Evolutionary conservation across 1,284 basidiomycete species (phyloP).

Genomic region (Takashimella koratensis): DNA sequence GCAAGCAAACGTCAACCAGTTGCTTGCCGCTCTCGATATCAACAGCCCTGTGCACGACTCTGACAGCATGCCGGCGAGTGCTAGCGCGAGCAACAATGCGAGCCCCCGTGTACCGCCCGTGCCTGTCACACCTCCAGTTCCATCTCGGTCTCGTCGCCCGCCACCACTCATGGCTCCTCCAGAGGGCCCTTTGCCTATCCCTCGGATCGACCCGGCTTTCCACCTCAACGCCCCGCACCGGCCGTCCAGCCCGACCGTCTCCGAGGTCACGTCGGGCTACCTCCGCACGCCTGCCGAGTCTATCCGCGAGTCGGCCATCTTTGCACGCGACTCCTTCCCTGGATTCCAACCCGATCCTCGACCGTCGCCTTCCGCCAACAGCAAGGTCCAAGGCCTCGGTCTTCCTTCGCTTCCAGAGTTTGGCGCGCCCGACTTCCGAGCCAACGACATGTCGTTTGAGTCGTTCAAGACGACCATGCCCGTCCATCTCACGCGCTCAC

Average conservation of each 20-base stretch:
- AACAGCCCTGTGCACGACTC: neutral
- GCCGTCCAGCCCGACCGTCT: conserved; percentile 29
- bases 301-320: conserved; percentile 14
- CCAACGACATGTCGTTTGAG: neutral
- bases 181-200: conserved; percentile 6
- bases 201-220: conserved; percentile 2
- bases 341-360: neutral
- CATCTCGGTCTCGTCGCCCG: neutral
- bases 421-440: conserved; percentile 6
- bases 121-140: neutral
- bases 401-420: conserved; percentile 9
- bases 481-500: neutral
- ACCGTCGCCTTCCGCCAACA: conserved; percentile 5
- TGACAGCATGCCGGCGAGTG: neutral
- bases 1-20: conserved; percentile 1
- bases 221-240: conserved; percentile 12
- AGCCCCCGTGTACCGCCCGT: neutral
- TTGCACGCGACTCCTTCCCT: conserved; percentile 5
- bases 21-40: conserved; percentile 10
- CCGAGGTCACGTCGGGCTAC: conserved; percentile 29
- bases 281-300: conserved; percentile 32
- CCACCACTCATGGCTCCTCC: conserved; percentile 9
- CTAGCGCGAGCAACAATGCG: neutral
- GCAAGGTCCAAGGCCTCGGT: neutral
- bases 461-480: neutral